Evolutionary conservation across 2,329 filamentous ascomycete genomes (phyloP), one percentile per base, ranked within the genome.

Genomic region (Curvularia verruculosa): DNA sequence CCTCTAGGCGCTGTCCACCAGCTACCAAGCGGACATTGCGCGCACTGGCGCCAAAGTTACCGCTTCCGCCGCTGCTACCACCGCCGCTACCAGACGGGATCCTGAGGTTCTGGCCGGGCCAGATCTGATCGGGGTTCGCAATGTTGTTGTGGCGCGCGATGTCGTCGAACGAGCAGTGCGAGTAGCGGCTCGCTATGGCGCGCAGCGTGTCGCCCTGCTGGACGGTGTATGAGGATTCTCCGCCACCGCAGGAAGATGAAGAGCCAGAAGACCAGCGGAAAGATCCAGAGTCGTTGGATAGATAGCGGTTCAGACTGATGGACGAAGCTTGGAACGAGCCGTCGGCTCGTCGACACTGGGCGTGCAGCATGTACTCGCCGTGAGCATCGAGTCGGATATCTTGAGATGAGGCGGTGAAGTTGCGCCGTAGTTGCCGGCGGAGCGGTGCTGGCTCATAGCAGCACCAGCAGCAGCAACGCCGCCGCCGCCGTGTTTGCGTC

Each of bases 191-290:
- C 0, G 69, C 69, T 37, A 71, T 70, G 47, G 68, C 63, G 9
- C 68, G 69, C 2, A 71, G 59, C 12, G 69, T 70, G 19, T 71
- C 69, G 41, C 69, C 69, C 36, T 55, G 60, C 49, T 71, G 69
- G 4, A 71, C 69, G 1, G 63, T 69, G 37, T 68, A 64, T 6
- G 61, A 55, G n/a, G 26, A 29, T 9, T 55, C 60, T 13, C 50
- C 51, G 31, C 21, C 4, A 7, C 55, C 50, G 7, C 37, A 26
- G 0, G 56, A 52, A 49, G 57, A n/a, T n/a, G n/a, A 57, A 5
- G 63, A 65, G 5, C 54, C 44, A 5, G 68, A 29, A 9, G 26
- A 64, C 69, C 68, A 71, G 46, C 61, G 65, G 54, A 70, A 70
- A 45, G 61, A 66, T 19, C 68, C 69, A 23, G 49, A 49, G 21